Evolutionary conservation across 495 filamentous ascomycete genomes (phyloP), one percentile per base, ranked within the genome.

Genomic region (Aspergillus cristatus): DNA sequence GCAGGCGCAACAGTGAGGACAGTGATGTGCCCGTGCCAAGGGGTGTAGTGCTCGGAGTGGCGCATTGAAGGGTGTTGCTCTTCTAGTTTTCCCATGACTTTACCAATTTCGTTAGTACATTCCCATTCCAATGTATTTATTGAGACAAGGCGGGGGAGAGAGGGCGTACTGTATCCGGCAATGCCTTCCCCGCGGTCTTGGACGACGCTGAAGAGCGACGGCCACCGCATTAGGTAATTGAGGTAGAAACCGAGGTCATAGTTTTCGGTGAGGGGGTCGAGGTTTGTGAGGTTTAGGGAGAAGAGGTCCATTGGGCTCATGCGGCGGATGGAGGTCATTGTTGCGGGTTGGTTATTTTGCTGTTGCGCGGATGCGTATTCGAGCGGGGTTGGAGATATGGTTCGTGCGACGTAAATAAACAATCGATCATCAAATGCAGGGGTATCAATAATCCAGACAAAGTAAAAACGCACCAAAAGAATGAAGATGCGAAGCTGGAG

Each of bases 21-120:
- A 13, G 91, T 98, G 62, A 98, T 94, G 63, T 98, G 91, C 18
- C 89, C 91, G 62, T 97, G 91, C 84, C 86, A 97, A 16, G 93
- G 89, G 14, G 90, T 82, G 61, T 90, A 94, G 63, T 93, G 85
- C 46, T 82, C 72, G 35, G 81, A 86, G 51, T 76, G 74, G 34
- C 72, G 62, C 57, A 79, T 73, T 38, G 74, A 75, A 14, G 76
- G 65, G 16, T 85, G 88, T 24, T 87, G 87, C 48, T 86, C 80
- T 67, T 97, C 93, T 37, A 91, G 69, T 64, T 98, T 98, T 45
- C 88, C 91, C 75, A 97, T 90, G 49, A 98, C 91, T 95, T 28
- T 13, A 35, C 18, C 28, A 28, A 29, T 18, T 35, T 37, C 45
- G 31, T 37, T 31, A 20, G 29, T 13, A 13, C 15, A n/a, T 18